Conservation (phyloP, 2,329 filamentous ascomycete genomes). For the Cladosporium sp. region DNA sequence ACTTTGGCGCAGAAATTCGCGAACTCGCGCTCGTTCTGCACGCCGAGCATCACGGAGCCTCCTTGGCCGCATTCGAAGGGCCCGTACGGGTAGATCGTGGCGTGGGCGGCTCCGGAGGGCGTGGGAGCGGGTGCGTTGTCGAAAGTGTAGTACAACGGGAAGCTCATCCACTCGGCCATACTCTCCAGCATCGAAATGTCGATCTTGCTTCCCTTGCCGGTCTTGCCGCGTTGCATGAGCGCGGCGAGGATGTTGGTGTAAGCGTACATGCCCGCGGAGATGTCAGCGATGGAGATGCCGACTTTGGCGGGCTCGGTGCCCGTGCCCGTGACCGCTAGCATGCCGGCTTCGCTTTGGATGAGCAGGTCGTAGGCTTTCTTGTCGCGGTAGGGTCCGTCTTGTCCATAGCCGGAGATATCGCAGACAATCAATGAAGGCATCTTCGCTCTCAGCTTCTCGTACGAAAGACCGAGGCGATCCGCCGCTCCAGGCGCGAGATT, state of each 20-base stretch:
- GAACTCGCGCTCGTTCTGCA: conserved; percentile 59
- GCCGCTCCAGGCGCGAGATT: conserved; percentile 55
- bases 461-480: conserved; percentile 50
- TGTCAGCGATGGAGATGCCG: conserved; percentile 57
- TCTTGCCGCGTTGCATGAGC: conserved; percentile 45
- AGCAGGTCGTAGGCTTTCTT: conserved; percentile 59
- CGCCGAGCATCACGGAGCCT: conserved; percentile 52
- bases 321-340: conserved; percentile 54
- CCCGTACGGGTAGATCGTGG: conserved; percentile 56
- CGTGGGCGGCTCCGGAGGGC: conserved; percentile 52
- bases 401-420: conserved; percentile 56
- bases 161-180: conserved; percentile 59
- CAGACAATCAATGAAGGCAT: conserved; percentile 54
- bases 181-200: conserved; percentile 59
- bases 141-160: conserved; percentile 51
- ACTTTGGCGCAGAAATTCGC: conserved; percentile 49
- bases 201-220: conserved; percentile 48
- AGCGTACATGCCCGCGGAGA: conserved; percentile 55
- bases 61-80: conserved; percentile 52
- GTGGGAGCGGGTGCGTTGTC: conserved; percentile 44
- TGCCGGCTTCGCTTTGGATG: conserved; percentile 56
- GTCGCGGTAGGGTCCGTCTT: conserved; percentile 52
- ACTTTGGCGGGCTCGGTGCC: conserved; percentile 50
- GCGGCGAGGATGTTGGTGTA: conserved; percentile 54
- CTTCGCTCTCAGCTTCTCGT: conserved; percentile 43